Evolutionary conservation across 83 land plant species (phyloP).

Genomic region (Picea abies): DNA sequence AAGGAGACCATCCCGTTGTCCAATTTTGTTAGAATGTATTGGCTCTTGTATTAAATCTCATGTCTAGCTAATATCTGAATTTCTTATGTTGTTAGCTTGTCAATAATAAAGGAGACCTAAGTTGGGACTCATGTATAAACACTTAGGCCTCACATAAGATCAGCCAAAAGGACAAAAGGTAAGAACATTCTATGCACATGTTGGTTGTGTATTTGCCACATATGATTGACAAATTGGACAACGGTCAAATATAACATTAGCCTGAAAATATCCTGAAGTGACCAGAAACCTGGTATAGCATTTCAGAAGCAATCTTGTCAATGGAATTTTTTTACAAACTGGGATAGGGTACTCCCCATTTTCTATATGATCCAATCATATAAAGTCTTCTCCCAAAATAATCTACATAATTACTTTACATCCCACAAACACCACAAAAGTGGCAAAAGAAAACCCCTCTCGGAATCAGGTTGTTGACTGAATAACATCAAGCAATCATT

Average conservation of each 20-base stretch:
- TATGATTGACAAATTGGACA: not conserved
- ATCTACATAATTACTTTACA: not conserved
- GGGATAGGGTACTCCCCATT: not conserved
- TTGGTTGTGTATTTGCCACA: not conserved
- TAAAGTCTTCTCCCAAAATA: not conserved
- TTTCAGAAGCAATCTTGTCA: not conserved
- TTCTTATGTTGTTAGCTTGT: too few relatives aligned
- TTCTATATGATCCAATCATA: not conserved
- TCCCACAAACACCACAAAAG: not conserved
- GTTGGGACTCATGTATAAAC: too few relatives aligned
- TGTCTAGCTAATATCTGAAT: too few relatives aligned
- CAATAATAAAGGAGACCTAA: too few relatives aligned
- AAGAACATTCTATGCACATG: not conserved
- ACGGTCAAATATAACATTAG: not conserved
- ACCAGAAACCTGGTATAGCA: not conserved
- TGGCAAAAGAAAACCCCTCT: not conserved
- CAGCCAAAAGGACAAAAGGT: not conserved
- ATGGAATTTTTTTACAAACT: not conserved
- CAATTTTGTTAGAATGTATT: too few relatives aligned
- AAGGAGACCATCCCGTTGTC: too few relatives aligned
- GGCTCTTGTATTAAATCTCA: too few relatives aligned
- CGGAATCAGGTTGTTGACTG: not conserved
- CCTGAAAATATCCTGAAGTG: not conserved
- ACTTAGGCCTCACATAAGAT: too few relatives aligned
- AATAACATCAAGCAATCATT: not conserved